phyloP scores from a whole-genome alignment of 108 stramenopile species.

The Asterionellopsis glacialis region DNA sequence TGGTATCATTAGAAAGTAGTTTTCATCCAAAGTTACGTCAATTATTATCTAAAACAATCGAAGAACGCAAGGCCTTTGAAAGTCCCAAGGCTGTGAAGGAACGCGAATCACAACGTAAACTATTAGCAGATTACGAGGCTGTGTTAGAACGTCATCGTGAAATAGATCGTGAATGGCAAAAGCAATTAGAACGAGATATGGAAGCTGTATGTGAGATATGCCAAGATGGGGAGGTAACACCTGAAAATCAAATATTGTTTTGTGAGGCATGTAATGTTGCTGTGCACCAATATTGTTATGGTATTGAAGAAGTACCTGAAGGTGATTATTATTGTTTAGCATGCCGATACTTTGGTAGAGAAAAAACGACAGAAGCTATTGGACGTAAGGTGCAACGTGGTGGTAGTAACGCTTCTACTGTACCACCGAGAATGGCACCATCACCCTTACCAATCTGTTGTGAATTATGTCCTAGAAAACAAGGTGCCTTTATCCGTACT shows the following conservation, averaged over 20 bases:
- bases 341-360: slow-evolving; percentile 64
- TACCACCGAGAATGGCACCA: not conserved
- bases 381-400: slow-evolving; percentile 33
- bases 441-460: slow-evolving; percentile 57
- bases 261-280: slow-evolving; percentile 88
- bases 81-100: slow-evolving; percentile 5
- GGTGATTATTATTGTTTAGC: slow-evolving; percentile 88
- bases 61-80: slow-evolving; percentile 49
- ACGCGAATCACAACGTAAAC: slow-evolving; percentile 20
- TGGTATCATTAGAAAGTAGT: slow-evolving; percentile 36
- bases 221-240: slow-evolving; percentile 82
- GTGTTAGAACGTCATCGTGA: slow-evolving; percentile 44
- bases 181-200: slow-evolving; percentile 82
- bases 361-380: slow-evolving; percentile 42
- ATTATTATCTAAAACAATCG: slow-evolving; percentile 37
- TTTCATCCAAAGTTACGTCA: slow-evolving; percentile 45
- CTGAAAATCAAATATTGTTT: slow-evolving; percentile 88
- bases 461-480: slow-evolving; percentile 75
- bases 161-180: slow-evolving; percentile 55
- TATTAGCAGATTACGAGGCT: slow-evolving; percentile 34
- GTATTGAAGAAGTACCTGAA: slow-evolving; percentile 75
- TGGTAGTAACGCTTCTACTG: not conserved
- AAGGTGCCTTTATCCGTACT: slow-evolving; percentile 72
- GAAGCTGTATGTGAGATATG: slow-evolving; percentile 86
- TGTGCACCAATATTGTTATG: slow-evolving; percentile 87